Conservation (phyloP, 495 filamentous ascomycete genomes). For the Hamigera avellanea region DNA sequence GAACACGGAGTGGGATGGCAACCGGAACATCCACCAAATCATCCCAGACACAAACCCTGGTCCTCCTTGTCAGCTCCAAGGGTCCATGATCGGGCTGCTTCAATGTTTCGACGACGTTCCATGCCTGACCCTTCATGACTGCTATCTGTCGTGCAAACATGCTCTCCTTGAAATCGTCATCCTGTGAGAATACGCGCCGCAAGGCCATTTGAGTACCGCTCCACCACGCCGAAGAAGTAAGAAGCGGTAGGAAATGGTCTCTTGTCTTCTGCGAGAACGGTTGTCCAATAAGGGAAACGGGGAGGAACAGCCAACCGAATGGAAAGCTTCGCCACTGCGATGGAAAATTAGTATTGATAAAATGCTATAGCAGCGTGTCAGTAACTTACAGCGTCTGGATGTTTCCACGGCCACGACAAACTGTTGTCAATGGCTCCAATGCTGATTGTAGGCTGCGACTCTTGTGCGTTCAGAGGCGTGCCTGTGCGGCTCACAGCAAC, state of each 20-base stretch:
- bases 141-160: constrained; percentile 97
- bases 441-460: constrained; percentile 49
- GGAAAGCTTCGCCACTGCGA: constrained; percentile 75
- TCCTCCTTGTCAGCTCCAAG: constrained; percentile 79
- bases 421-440: constrained; percentile 97
- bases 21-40: constrained; percentile 93
- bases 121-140: constrained; percentile 98
- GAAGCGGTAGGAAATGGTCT: constrained; percentile 83
- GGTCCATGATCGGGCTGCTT: constrained; percentile 89
- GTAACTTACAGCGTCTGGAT: constrained; percentile 72
- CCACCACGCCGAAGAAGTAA: constrained; percentile 96
- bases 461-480: constrained; percentile 34
- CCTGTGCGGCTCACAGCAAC: constrained; percentile 53
- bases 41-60: constrained; percentile 94
- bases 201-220: constrained; percentile 82
- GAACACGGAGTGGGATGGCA: constrained; percentile 74
- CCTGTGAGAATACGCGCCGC: constrained; percentile 73
- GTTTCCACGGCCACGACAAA: constrained; percentile 98
- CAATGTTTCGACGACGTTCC: constrained; percentile 96
- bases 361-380: background rate
- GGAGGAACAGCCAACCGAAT: constrained; percentile 96
- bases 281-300: constrained; percentile 89
- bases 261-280: constrained; percentile 89
- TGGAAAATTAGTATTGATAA: background rate
- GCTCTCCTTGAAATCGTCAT: constrained; percentile 91